Evolutionary conservation across 768 basidiomycete species (phyloP).

Genomic region (Coprinellus micaceus): DNA sequence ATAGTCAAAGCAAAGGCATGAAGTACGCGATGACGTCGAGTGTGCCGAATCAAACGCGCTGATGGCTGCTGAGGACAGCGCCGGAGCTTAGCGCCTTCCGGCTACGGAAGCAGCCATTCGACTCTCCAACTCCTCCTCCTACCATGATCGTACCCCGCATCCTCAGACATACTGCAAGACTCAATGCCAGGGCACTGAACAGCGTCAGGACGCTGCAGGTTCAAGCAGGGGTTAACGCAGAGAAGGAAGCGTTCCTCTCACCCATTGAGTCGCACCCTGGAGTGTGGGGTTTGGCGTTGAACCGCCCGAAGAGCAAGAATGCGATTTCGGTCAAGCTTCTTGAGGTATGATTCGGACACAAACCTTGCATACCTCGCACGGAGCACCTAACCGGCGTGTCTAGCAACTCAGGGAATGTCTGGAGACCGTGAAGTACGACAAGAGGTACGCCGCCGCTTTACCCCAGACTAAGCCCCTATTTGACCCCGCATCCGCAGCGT

Average conservation of each 20-base stretch:
- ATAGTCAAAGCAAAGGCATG: too few relatives aligned
- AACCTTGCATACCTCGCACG: not conserved
- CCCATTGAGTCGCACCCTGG: conserved; percentile 54
- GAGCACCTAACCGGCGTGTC: conserved; percentile 3
- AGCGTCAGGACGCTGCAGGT: too few relatives aligned
- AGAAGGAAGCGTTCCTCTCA: conserved; percentile 47
- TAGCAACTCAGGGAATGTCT: conserved; percentile 73
- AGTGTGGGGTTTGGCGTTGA: conserved; percentile 70
- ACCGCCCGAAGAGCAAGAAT: conserved; percentile 81
- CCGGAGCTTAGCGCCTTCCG: too few relatives aligned
- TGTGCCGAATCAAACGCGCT: too few relatives aligned
- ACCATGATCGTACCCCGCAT: too few relatives aligned
- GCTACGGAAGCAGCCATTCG: too few relatives aligned
- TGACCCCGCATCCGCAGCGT: conserved; percentile 40
- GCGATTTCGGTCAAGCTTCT: conserved; percentile 77
- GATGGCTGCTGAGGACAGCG: too few relatives aligned
- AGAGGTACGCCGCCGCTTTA: conserved; percentile 39
- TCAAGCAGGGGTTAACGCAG: conserved; percentile 5
- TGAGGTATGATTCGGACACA: conserved; percentile 38
- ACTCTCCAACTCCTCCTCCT: too few relatives aligned
- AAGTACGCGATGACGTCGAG: too few relatives aligned
- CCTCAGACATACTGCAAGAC: too few relatives aligned
- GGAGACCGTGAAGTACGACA: conserved; percentile 62
- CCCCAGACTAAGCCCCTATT: conserved; percentile 1
- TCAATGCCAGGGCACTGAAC: too few relatives aligned